Base-by-base conservation (phyloP, 2,329 filamentous ascomycete genomes). In the Pseudogymnoascus sp. region DNA sequence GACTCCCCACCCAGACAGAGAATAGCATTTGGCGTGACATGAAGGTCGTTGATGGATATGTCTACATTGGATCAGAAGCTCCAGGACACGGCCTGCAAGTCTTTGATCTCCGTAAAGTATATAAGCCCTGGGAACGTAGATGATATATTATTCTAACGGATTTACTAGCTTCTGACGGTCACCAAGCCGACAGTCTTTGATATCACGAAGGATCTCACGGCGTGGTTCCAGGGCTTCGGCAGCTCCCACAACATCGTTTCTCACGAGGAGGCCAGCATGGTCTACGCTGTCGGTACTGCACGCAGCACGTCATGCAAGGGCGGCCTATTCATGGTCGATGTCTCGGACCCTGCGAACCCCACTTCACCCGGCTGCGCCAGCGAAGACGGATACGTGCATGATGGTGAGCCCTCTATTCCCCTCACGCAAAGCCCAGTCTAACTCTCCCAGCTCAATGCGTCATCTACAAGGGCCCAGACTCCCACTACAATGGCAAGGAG, bases 31-130 rank as follows among this genome's bases (percentile, higher is more conserved):
- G 74, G 74, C 72, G 72, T 62, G 76, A 77, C 62, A 76, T 77
- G 60, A 71, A 74, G 47, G 69, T 71, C 7, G 70, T 75, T 65
- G 71, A 75, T 62, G 66, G 75, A 62, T 75, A 74, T 53, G 71
- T 72, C 61, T 68, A 75, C 63, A 75, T 77, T 63, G 75, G 75
- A n/a, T 73, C 73, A 11, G 78, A 80, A 61, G 75, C 77, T 16
- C 68, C 70, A 10, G 70, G 71, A 59, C 80, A 83, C 67, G 77
- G 78, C 37, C 77, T 84, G 50, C 81, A 84, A 69, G 78, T 83
- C 67, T 84, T 83, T 66, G 81, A 84, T 66, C 77, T 82, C 78
- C 79, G 74, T 65, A 81, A 75, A 69, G 72, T 78, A 31, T 66
- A 64, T 77, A 62, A 70, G 73, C 66, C 40, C 60, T 60, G 50